These are phyloP conservation scores for Medicago lupulina DNA, from an alignment of 306 rosid genomes.

Conservation along the genomic window DNA sequence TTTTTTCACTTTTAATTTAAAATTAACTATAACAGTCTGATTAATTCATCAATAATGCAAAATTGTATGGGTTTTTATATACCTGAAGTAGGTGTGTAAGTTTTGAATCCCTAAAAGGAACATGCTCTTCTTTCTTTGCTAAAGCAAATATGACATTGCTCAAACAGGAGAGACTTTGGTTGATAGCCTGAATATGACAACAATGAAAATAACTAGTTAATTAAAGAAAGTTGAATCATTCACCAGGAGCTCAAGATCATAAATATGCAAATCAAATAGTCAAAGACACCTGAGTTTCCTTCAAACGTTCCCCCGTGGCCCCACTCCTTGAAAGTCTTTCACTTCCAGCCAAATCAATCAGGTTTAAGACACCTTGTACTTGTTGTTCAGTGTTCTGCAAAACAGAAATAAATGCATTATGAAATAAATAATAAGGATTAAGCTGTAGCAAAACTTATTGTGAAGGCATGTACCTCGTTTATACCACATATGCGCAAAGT, in stretches of 20 bases:
- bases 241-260: conserved; percentile 11
- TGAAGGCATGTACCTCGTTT: conserved; percentile 64
- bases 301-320: conserved; percentile 92
- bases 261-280: conserved; percentile 21
- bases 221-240: conserved; percentile 1
- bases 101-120: conserved; percentile 93
- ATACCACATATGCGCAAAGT: conserved; percentile 88
- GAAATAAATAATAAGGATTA: conserved; percentile 15
- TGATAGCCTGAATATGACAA: conserved; percentile 72
- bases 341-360: conserved; percentile 96
- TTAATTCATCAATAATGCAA: conserved; percentile 11
- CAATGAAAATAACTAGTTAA: conserved; percentile 19
- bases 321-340: conserved; percentile 94
- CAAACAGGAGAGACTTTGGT: conserved; percentile 83
- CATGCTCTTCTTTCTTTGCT: conserved; percentile 93
- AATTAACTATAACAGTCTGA: not conserved
- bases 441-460: not conserved
- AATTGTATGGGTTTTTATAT: conserved; percentile 27
- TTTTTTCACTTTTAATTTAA: conserved; percentile 9
- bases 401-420: conserved; percentile 31
- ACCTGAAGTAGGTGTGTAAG: conserved; percentile 96
- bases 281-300: conserved; percentile 87
- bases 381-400: conserved; percentile 87
- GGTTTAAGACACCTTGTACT: conserved; percentile 92
- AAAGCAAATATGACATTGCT: conserved; percentile 91